These are phyloP conservation scores for Pleurotus sapidus DNA, from an alignment of 768 basidiomycete species.

Conservation along the genomic window DNA sequence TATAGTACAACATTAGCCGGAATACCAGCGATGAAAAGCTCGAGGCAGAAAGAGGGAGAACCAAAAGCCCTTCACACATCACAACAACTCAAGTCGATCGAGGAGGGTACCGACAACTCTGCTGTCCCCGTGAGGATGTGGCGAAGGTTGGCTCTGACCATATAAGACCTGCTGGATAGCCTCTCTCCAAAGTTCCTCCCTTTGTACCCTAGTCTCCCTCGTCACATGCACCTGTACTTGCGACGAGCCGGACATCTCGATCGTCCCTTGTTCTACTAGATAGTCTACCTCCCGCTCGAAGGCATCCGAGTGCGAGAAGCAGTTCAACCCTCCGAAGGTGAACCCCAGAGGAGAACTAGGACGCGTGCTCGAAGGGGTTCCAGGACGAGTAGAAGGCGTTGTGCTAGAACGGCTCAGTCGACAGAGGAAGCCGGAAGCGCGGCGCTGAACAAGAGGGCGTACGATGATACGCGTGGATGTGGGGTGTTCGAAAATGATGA, in stretches of 20 bases:
- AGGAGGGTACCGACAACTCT: too few species aligned
- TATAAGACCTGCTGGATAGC: slow-evolving; percentile 8
- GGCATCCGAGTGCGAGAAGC: slow-evolving; percentile 1
- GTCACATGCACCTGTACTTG: slow-evolving; percentile 4
- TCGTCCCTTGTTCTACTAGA: neutral
- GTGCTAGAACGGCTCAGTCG: slow-evolving; percentile 4
- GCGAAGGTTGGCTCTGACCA: neutral
- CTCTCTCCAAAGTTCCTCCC: slow-evolving; percentile 10
- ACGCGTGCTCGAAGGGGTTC: slow-evolving; percentile 4
- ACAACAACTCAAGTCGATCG: too few species aligned
- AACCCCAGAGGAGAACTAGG: slow-evolving; percentile 5
- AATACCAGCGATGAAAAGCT: too few species aligned
- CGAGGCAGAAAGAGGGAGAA: too few species aligned
- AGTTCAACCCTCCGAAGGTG: neutral
- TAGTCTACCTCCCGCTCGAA: slow-evolving; percentile 8
- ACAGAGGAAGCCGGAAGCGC: neutral
- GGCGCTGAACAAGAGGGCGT: slow-evolving; percentile 2
- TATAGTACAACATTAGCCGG: too few species aligned
- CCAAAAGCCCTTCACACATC: too few species aligned
- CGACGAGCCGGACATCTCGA: neutral
- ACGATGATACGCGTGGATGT: slow-evolving; percentile 8
- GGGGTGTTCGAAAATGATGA: neutral
- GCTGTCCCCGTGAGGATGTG: too few species aligned
- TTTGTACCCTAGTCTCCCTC: neutral
- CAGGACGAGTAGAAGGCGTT: slow-evolving; percentile 1